Conservation (phyloP, 768 basidiomycete species). For the Grammothele lineata region DNA sequence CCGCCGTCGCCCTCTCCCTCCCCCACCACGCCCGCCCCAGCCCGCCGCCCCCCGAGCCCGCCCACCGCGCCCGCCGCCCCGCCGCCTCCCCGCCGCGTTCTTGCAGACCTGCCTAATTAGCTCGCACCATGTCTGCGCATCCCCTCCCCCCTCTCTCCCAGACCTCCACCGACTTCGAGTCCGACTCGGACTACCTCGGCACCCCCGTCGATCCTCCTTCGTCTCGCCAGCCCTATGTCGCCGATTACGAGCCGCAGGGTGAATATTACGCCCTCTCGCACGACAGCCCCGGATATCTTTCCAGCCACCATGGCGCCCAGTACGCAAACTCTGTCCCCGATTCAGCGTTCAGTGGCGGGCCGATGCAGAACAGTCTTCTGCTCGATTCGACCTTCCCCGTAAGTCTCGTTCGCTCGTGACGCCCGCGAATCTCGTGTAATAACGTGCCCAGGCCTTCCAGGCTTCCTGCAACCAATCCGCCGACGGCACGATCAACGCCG, state of each 20-base stretch:
- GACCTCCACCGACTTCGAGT: conserved; percentile 12
- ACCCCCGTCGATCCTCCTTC: conserved; percentile 14
- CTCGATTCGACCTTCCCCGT: not conserved
- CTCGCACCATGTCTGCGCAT: conserved; percentile 14
- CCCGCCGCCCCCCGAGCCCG: not conserved
- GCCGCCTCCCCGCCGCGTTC: conserved; percentile 7
- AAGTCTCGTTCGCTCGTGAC: not conserved
- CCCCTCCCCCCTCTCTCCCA: conserved; percentile 10
- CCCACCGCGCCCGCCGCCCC: not conserved
- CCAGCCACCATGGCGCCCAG: not conserved
- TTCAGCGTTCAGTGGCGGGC: not conserved
- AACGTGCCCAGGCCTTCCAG: too few relatives aligned
- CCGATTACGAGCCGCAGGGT: conserved; percentile 6
- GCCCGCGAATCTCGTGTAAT: too few relatives aligned
- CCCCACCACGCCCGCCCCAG: conserved; percentile 1
- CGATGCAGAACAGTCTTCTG: not conserved
- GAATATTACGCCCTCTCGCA: conserved; percentile 5
- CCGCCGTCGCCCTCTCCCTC: conserved; percentile 5
- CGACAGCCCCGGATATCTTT: conserved; percentile 1
- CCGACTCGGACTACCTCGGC: conserved; percentile 16
- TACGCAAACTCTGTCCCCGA: conserved; percentile 4
- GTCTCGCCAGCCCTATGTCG: conserved; percentile 9
- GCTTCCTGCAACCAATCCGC: too few relatives aligned
- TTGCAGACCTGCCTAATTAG: conserved; percentile 18
- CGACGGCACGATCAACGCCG: too few relatives aligned